Conservation (phyloP, 768 basidiomycete species). For the Lepiota brunneoincarnata region DNA sequence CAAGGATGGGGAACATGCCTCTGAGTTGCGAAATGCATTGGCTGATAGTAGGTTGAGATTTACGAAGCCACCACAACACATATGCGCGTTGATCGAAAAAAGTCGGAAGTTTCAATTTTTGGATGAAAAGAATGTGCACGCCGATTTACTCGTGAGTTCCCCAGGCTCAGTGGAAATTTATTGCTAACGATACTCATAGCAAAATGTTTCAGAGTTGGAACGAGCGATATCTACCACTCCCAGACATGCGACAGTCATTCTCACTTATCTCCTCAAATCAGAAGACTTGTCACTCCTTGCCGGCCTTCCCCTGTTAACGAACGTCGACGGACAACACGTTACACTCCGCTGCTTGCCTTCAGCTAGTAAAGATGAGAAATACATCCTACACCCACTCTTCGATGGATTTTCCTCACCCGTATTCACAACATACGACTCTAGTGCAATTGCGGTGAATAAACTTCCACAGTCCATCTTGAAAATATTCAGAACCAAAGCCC, state of each 20-base stretch:
- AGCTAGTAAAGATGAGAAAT: neutral
- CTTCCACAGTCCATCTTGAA: constrained; percentile 23
- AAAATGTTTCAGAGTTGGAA: neutral
- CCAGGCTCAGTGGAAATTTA: neutral
- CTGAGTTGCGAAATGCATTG: constrained; percentile 1
- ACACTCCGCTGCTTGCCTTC: constrained; percentile 17
- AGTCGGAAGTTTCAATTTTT: neutral
- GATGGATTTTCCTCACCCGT: constrained; percentile 9
- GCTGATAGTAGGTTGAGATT: constrained; percentile 6
- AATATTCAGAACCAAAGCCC: constrained; percentile 21
- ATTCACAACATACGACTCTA: constrained; percentile 6
- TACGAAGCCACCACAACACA: constrained; percentile 4
- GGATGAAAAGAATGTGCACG: neutral
- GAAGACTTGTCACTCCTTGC: constrained; percentile 29
- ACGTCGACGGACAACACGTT: constrained; percentile 21
- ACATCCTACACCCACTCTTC: constrained; percentile 24
- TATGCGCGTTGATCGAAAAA: constrained; percentile 4
- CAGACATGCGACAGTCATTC: constrained; percentile 12
- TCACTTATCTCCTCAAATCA: constrained; percentile 33
- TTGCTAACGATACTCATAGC: neutral
- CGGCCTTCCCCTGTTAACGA: constrained; percentile 37
- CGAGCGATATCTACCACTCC: neutral
- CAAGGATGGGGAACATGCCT: neutral
- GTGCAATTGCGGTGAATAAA: constrained; percentile 26
- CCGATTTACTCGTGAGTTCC: constrained; percentile 1